Evolutionary conservation across 441 rosid species (phyloP).

Genomic region (Populus hybrid): DNA sequence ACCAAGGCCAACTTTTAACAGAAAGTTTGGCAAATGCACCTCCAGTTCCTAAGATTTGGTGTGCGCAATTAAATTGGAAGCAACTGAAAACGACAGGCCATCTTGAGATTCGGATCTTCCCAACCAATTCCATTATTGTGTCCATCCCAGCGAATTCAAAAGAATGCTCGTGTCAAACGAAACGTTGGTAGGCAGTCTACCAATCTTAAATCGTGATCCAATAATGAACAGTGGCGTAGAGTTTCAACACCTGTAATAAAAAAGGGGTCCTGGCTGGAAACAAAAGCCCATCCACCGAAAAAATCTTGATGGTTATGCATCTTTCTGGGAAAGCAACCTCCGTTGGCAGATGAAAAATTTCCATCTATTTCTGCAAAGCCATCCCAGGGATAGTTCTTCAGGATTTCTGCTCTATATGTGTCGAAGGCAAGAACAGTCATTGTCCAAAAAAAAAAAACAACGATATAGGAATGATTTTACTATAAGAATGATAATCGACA

Average conservation of each 20-base stretch:
- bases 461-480: background rate
- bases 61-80: background rate
- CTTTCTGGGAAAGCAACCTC: background rate
- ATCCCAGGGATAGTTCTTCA: background rate
- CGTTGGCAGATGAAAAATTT: background rate
- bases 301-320: background rate
- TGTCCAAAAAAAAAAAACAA: background rate
- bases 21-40: background rate
- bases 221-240: background rate
- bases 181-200: background rate
- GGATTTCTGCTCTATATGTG: background rate
- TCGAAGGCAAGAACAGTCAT: background rate
- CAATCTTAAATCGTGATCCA: background rate
- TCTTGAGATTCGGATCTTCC: background rate
- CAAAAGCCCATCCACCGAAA: background rate
- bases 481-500: slow-evolving; percentile 16
- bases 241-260: background rate
- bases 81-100: background rate
- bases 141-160: background rate
- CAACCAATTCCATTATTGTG: background rate
- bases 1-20: background rate
- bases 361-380: background rate
- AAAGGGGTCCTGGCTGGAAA: background rate
- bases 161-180: background rate
- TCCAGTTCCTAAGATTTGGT: background rate